Conservation (phyloP, 495 filamentous ascomycete species). For the Cenococcum geophilum region DNA sequence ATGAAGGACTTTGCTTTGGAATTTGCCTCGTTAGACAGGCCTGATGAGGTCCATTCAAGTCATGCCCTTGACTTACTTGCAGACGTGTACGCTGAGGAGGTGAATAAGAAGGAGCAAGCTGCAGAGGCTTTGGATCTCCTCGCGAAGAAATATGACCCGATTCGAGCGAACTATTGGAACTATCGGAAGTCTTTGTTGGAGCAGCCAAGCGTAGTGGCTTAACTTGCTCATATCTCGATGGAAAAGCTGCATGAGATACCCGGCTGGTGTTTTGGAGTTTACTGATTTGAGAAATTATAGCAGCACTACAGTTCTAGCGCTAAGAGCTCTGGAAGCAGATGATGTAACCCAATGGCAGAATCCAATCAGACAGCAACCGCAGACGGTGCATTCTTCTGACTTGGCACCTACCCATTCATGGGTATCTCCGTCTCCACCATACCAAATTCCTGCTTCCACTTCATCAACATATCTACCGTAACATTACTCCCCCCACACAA, state of each 20-base stretch:
- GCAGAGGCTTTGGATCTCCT: conserved; percentile 63
- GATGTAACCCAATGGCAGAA: neutral
- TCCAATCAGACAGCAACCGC: neutral
- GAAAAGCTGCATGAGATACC: conserved; percentile 7
- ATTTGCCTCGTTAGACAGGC: conserved; percentile 54
- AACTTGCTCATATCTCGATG: neutral
- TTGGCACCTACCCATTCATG: conserved; percentile 22
- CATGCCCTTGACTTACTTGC: conserved; percentile 90
- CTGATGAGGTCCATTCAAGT: conserved; percentile 44
- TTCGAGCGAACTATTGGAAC: conserved; percentile 87
- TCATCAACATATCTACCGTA: conserved; percentile 57
- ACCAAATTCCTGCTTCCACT: conserved; percentile 55
- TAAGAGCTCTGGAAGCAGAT: neutral
- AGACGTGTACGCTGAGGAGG: conserved; percentile 63
- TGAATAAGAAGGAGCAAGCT: conserved; percentile 52
- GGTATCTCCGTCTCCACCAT: conserved; percentile 20
- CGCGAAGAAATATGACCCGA: conserved; percentile 81
- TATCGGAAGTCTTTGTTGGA: conserved; percentile 57
- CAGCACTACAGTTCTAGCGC: conserved; percentile 17
- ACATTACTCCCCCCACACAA: conserved; percentile 82
- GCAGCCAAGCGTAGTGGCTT: conserved; percentile 1
- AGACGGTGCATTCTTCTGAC: conserved; percentile 14
- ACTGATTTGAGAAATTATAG: neutral
- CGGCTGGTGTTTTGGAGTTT: conserved; percentile 1
- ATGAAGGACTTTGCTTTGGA: conserved; percentile 59